These are phyloP conservation scores for Yarrowia bubula DNA, from an alignment of 805 yeast genomes.

Conservation along the genomic window DNA sequence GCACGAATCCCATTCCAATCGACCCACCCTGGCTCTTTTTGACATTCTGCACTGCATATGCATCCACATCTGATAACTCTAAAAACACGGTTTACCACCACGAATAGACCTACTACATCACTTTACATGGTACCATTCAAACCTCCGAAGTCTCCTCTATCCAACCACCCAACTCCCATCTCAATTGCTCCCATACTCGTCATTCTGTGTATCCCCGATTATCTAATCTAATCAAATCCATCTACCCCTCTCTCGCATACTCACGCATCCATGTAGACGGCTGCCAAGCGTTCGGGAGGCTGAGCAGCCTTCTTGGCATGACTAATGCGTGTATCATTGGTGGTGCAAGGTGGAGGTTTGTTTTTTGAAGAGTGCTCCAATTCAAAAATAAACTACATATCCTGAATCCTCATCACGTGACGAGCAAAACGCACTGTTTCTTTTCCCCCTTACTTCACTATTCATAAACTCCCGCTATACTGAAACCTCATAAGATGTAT, in stretches of 20 bases:
- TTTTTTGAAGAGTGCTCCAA: not conserved
- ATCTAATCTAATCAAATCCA: not conserved
- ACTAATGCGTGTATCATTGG: not conserved
- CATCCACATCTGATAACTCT: not conserved
- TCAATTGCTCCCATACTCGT: too few species aligned
- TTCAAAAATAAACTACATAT: not conserved
- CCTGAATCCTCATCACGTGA: not conserved
- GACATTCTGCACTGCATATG: not conserved
- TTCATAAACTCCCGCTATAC: not conserved
- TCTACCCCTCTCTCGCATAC: not conserved
- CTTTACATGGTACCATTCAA: not conserved
- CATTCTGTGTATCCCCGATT: not conserved
- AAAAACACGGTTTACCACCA: too few species aligned
- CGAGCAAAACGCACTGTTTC: not conserved
- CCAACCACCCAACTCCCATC: not conserved
- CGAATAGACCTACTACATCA: too few species aligned
- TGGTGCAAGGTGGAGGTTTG: not conserved
- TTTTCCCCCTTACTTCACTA: not conserved
- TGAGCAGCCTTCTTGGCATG: not conserved
- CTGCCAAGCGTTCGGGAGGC: constrained; percentile 1
- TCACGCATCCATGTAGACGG: not conserved
- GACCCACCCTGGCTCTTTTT: not conserved
- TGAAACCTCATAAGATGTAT: not conserved
- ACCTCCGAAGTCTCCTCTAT: not conserved
- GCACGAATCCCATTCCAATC: not conserved